Evolutionary conservation across 352 stramenopile genomes (phyloP).

Genomic region (Globisporangium paroecandrum): DNA sequence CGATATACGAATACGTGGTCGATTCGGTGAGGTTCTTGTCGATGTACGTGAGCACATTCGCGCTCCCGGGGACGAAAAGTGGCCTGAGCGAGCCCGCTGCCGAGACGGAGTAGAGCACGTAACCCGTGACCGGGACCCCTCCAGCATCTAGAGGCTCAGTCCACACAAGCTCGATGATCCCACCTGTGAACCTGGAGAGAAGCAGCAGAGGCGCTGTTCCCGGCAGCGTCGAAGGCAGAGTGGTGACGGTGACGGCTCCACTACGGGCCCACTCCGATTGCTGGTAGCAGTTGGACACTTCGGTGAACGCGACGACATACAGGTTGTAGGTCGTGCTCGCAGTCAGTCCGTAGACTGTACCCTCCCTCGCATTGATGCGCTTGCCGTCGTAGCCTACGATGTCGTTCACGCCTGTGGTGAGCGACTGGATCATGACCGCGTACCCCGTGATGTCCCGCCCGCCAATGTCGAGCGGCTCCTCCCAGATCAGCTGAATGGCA

Average conservation of each 20-base stretch:
- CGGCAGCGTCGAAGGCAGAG: constrained; percentile 22
- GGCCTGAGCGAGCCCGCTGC: constrained; percentile 11
- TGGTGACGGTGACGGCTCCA: constrained; percentile 9
- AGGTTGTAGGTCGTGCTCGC: constrained; percentile 29
- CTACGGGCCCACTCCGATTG: constrained; percentile 20
- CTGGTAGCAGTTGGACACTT: constrained; percentile 35
- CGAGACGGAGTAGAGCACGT: constrained; percentile 26
- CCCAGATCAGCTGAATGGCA: constrained; percentile 37
- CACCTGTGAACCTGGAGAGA: constrained; percentile 27
- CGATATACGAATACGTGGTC: constrained; percentile 48
- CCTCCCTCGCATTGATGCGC: constrained; percentile 9
- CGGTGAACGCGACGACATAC: constrained; percentile 33
- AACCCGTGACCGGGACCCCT: constrained; percentile 29
- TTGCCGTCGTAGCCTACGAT: constrained; percentile 51
- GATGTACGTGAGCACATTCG: constrained; percentile 25
- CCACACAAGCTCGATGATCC: constrained; percentile 37
- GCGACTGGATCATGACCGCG: constrained; percentile 26
- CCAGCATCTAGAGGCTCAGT: constrained; percentile 27
- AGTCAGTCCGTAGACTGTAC: constrained; percentile 29
- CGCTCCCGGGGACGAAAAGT: constrained; percentile 25
- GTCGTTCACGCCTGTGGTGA: constrained; percentile 6
- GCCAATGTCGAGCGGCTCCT: constrained; percentile 51
- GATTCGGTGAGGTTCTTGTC: constrained; percentile 47
- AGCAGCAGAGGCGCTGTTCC: constrained; percentile 23
- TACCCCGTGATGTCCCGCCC: constrained; percentile 50